These are phyloP conservation scores for Saccharomyces hybrid DNA, from an alignment of 1,139 yeast genomes.

Conservation along the genomic window DNA sequence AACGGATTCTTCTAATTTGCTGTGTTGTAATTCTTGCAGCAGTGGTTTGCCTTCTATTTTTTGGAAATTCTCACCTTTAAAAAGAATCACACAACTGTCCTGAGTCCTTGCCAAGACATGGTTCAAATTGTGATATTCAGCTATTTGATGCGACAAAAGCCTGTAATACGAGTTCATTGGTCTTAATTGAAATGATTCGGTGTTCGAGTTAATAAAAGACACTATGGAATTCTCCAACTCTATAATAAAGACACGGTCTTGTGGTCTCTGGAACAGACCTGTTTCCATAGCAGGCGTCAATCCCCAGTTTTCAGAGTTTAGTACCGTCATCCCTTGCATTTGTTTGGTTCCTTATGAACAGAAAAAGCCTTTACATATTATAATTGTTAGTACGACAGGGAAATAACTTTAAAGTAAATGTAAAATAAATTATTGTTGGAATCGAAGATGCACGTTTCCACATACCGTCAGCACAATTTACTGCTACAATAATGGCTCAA, in stretches of 20 bases:
- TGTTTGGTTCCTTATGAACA: not conserved
- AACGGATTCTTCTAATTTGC: not conserved
- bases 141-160: constrained; percentile 57
- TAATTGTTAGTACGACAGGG: not conserved
- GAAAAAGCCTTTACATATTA: not conserved
- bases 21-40: constrained; percentile 16
- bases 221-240: constrained; percentile 45
- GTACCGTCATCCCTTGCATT: not conserved
- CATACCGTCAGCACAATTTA: not conserved
- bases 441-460: not conserved
- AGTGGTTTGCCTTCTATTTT: constrained; percentile 9
- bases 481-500: not conserved
- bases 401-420: not conserved
- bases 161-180: constrained; percentile 62
- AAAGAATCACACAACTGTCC: constrained; percentile 39
- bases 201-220: constrained; percentile 31
- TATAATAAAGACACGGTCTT: constrained; percentile 46
- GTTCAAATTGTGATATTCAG: constrained; percentile 56
- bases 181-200: constrained; percentile 40
- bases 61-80: constrained; percentile 28
- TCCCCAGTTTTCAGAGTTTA: constrained; percentile 10
- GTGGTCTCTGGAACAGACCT: constrained; percentile 41
- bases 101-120: constrained; percentile 41
- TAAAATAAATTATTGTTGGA: not conserved
- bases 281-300: constrained; percentile 30